These are phyloP conservation scores for Aspergillus carbonarius DNA, from an alignment of 2,329 filamentous ascomycete species.

Conservation along the genomic window DNA sequence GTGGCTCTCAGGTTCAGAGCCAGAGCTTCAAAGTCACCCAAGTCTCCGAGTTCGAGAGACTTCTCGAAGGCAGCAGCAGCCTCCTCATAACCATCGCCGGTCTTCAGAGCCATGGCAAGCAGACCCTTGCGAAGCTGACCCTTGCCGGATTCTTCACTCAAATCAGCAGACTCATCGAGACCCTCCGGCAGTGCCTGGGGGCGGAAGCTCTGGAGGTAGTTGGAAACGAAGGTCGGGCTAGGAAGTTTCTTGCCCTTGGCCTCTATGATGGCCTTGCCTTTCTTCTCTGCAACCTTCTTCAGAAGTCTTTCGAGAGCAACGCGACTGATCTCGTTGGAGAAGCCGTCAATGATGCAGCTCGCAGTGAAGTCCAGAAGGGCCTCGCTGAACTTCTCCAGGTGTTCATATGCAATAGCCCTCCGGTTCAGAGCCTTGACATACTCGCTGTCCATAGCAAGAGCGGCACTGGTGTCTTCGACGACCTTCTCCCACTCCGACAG, in stretches of 20 bases:
- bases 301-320: slow-evolving; percentile 87
- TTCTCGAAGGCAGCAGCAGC: slow-evolving; percentile 83
- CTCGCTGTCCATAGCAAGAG: slow-evolving; percentile 87
- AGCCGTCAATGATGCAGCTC: slow-evolving; percentile 97
- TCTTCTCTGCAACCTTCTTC: slow-evolving; percentile 94
- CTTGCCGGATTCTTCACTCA: slow-evolving; percentile 75
- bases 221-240: slow-evolving; percentile 94
- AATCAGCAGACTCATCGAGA: slow-evolving; percentile 76
- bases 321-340: slow-evolving; percentile 86
- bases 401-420: slow-evolving; percentile 93
- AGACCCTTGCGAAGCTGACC: slow-evolving; percentile 84
- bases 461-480: slow-evolving; percentile 93
- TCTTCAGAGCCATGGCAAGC: slow-evolving; percentile 77
- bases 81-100: slow-evolving; percentile 86
- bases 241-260: slow-evolving; percentile 82
- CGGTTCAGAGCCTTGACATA: slow-evolving; percentile 98
- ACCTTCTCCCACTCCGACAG: slow-evolving; percentile 92
- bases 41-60: slow-evolving; percentile 76
- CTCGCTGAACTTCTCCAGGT: slow-evolving; percentile 86
- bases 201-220: slow-evolving; percentile 98
- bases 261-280: slow-evolving; percentile 84
- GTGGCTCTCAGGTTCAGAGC: slow-evolving; percentile 97
- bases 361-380: slow-evolving; percentile 96
- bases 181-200: slow-evolving; percentile 74
- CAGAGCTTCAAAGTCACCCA: slow-evolving; percentile 81